Percentiles rank a stretch among this genome's conserved stretches.
These are phyloP conservation scores for Pseudogymnoascus sp. DNA, from an alignment of 2,329 filamentous ascomycete genomes.

Conservation along the genomic window DNA sequence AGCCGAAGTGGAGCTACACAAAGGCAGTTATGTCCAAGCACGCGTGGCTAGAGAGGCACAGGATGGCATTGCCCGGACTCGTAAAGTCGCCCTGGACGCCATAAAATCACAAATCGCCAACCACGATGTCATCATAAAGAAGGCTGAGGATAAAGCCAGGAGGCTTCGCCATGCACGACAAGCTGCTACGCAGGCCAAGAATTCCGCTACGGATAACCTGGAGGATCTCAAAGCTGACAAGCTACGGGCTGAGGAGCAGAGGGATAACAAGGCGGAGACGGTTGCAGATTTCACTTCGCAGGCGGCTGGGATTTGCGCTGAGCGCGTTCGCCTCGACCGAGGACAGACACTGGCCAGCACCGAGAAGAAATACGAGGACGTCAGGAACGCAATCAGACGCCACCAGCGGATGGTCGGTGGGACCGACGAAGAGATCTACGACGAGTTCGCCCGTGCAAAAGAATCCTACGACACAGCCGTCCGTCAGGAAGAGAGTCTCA, in stretches of 20 bases:
- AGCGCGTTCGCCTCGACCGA: slow-evolving; percentile 55
- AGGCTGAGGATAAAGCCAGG: slow-evolving; percentile 48
- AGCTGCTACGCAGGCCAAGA: slow-evolving; percentile 54
- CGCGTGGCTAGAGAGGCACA: slow-evolving; percentile 42
- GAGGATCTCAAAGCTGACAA: slow-evolving; percentile 43
- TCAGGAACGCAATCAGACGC: slow-evolving; percentile 38
- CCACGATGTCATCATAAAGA: slow-evolving; percentile 40
- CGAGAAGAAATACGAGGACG: slow-evolving; percentile 45
- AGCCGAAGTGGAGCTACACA: slow-evolving; percentile 40
- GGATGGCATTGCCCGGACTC: slow-evolving; percentile 31
- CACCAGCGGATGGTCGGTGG: slow-evolving; percentile 38
- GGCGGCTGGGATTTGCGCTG: slow-evolving; percentile 46
- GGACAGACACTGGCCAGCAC: slow-evolving; percentile 56
- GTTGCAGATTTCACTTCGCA: slow-evolving; percentile 49
- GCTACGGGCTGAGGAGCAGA: slow-evolving; percentile 39
- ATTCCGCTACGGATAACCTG: slow-evolving; percentile 46
- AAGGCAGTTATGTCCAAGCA: slow-evolving; percentile 49
- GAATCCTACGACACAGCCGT: slow-evolving; percentile 36
- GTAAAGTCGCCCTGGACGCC: slow-evolving; percentile 33
- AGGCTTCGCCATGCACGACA: slow-evolving; percentile 42
- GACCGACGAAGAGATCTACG: slow-evolving; percentile 56
- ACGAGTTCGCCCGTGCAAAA: slow-evolving; percentile 36
- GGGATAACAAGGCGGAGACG: slow-evolving; percentile 38
- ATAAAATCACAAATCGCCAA: slow-evolving; percentile 33
- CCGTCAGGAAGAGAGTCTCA: slow-evolving; percentile 39